Evolutionary conservation across 495 filamentous ascomycete genomes (phyloP).

Genomic region (Clohesyomyces aquaticus): DNA sequence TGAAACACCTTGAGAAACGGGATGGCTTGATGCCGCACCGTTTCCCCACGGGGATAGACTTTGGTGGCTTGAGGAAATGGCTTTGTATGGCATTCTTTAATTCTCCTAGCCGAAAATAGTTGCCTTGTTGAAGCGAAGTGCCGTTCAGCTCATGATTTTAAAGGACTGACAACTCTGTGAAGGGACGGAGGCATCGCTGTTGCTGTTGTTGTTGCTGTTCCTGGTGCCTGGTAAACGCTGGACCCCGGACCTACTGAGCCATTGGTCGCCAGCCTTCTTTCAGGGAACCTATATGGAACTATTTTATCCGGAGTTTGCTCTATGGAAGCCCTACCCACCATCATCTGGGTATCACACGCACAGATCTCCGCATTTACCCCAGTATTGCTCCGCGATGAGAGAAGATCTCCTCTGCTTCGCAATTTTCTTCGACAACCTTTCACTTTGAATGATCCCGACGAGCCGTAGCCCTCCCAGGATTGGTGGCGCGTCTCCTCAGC

Average conservation of each 20-base stretch:
- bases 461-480: conserved; percentile 29
- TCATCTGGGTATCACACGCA: conserved; percentile 29
- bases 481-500: conserved; percentile 21
- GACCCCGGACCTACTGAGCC: too few species aligned
- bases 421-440: conserved; percentile 18
- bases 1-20: conserved; percentile 3
- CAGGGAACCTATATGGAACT: not conserved
- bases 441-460: conserved; percentile 25
- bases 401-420: conserved; percentile 33
- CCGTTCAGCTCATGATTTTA: too few species aligned
- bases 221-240: too few species aligned
- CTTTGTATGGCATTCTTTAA: too few species aligned
- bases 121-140: too few species aligned
- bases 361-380: conserved; percentile 41
- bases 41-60: too few species aligned
- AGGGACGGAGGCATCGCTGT: not conserved
- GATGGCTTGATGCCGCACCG: too few species aligned
- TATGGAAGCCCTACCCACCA: conserved; percentile 10
- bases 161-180: too few species aligned
- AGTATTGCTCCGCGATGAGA: conserved; percentile 32
- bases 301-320: conserved; percentile 33
- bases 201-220: too few species aligned
- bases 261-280: conserved; percentile 25
- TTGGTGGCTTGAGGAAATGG: too few species aligned
- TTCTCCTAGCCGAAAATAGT: too few species aligned